Percentiles rank a stretch among this genome's conserved stretches.
phyloP scores from a whole-genome alignment of 768 basidiomycete species.

The Boletus rubroflammeus region DNA sequence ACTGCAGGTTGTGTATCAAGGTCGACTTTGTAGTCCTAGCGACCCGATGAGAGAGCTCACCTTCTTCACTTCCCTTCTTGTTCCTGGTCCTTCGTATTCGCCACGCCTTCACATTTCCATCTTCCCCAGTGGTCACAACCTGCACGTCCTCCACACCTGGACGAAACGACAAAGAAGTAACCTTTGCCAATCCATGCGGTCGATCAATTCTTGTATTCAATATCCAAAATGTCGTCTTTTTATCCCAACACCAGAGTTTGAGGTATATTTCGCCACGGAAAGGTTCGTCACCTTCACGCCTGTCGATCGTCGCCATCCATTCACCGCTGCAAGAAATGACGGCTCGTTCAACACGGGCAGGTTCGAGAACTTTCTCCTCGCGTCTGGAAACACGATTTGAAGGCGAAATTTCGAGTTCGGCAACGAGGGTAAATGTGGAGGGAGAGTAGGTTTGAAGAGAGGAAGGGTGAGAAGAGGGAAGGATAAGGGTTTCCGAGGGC shows the following conservation, averaged over 20 bases:
- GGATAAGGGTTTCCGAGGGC: constrained; percentile 68
- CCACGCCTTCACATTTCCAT: constrained; percentile 82
- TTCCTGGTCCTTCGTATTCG: constrained; percentile 46
- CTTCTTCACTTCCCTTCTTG: constrained; percentile 48
- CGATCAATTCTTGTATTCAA: constrained; percentile 88
- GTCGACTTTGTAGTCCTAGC: not conserved
- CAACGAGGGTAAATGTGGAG: constrained; percentile 60
- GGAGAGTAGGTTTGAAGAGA: constrained; percentile 92
- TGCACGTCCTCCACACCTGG: constrained; percentile 40
- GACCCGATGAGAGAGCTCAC: constrained; percentile 34
- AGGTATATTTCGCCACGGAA: constrained; percentile 72
- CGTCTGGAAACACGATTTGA: constrained; percentile 85
- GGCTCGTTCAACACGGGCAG: constrained; percentile 68
- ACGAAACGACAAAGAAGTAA: constrained; percentile 70
- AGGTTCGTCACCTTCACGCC: constrained; percentile 60
- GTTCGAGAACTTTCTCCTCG: constrained; percentile 73
- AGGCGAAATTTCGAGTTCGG: constrained; percentile 90
- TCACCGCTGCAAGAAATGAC: constrained; percentile 64
- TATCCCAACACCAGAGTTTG: constrained; percentile 90
- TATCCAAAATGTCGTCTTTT: constrained; percentile 55
- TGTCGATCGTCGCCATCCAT: constrained; percentile 93
- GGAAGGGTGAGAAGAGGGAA: constrained; percentile 93
- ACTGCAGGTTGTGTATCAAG: constrained; percentile 15
- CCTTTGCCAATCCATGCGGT: constrained; percentile 67
- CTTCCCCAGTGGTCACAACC: constrained; percentile 72